Percentiles rank a stretch among this genome's conserved stretches.
These are phyloP conservation scores for Aegle marmelos DNA, from an alignment of 345 rosid species.

Conservation along the genomic window DNA sequence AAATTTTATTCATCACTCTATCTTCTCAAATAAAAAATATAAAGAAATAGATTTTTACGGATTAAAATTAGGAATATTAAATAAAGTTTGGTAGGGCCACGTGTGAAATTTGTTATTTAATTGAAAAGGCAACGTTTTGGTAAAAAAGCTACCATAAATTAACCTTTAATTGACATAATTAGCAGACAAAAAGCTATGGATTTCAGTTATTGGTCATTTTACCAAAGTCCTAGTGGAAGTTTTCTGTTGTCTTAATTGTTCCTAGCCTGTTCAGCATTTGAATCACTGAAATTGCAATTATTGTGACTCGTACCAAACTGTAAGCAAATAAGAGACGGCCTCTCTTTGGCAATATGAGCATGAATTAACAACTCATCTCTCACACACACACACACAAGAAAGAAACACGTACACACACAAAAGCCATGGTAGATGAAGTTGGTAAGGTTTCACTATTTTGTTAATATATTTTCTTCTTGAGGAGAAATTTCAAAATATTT, in stretches of 20 bases:
- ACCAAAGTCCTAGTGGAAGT: background rate
- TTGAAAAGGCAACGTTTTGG: background rate
- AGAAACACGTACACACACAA: too few species aligned
- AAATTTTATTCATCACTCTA: too few species aligned
- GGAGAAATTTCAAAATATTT: too few species aligned
- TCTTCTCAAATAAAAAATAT: too few species aligned
- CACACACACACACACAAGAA: too few species aligned
- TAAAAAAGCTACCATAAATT: constrained; percentile 3
- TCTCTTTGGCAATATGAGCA: background rate
- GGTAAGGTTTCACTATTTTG: background rate
- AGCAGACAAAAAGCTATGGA: constrained; percentile 1
- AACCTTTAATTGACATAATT: background rate
- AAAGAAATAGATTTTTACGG: too few species aligned
- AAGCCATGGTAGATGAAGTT: background rate
- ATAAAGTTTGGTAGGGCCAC: background rate
- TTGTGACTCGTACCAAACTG: background rate
- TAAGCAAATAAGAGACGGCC: background rate
- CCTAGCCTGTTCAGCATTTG: background rate
- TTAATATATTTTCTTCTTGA: too few species aligned
- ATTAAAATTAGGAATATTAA: too few species aligned
- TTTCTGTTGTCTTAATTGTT: background rate
- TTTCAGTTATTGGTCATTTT: constrained; percentile 2
- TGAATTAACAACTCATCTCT: background rate
- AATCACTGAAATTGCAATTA: background rate
- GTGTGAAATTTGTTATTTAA: background rate